Evolutionary conservation across 1,284 basidiomycete genomes (phyloP), one percentile per base, ranked within the genome.

Genomic region (Apiotrichum domesticum): DNA sequence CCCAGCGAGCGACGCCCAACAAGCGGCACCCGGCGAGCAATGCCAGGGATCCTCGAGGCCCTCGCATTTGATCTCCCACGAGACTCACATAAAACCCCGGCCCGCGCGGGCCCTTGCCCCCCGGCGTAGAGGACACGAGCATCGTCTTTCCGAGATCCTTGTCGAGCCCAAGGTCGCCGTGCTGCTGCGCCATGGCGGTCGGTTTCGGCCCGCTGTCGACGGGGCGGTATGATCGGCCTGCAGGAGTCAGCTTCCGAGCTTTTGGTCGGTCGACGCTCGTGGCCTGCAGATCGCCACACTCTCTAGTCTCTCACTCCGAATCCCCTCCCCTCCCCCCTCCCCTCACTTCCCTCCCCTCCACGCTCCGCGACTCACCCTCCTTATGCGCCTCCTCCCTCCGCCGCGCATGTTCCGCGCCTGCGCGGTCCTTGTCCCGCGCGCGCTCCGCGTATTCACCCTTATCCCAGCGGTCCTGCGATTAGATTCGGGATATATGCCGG

Each of bases 71-170:
- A 42, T 15, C 8, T 6, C 9, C 8, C 10, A 6, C n/a, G 41
- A n/a, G 2, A 66, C 76, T 66, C 62, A 77, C 76, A 73, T 84
- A 88, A 78, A 95, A 97, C 0, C 93, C 93, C 14, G 90, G 90
- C 61, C 92, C 88, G 13, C 89, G 87, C 35, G 90, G 84, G 0
- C 91, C 91, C 61, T 75, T 70, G 7, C 87, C 85, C 3, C 84
- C 83, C 68, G 89, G 87, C 66, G 87, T 84, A 8, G 61, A 65
- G 54, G 64, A 58, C 15, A 97, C 91, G 57, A 97, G 86, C 81
- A 92, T 87, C 1, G 88, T 94, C 81, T 95, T 96, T 66, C 83
- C 83, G 15, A 95, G 80, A 75, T 95, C 94, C 80, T 93, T 94
- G 66, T 91, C 87, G 29, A 97, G 84, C 56, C 90, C 89, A 11